These are phyloP conservation scores for Solanum ossicruentum DNA, from an alignment of 257 asterid genomes.

Conservation along the genomic window DNA sequence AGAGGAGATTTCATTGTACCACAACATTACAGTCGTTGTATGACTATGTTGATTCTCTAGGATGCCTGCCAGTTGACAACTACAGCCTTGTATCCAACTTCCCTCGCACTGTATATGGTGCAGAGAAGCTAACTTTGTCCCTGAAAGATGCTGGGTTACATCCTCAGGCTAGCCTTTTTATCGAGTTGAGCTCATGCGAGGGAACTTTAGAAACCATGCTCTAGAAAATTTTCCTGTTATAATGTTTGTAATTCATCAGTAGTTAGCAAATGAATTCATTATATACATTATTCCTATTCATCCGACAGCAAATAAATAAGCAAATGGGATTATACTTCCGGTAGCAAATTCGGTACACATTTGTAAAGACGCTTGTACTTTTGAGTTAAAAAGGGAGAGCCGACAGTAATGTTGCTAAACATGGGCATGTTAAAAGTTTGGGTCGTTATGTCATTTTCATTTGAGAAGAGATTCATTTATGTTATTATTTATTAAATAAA, in stretches of 20 bases:
- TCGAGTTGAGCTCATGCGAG: constrained; percentile 47
- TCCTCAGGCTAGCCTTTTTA: constrained; percentile 94
- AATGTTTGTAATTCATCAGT: not conserved
- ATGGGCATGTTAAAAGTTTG: too few species aligned
- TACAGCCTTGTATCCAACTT: constrained; percentile 78
- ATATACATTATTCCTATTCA: not conserved
- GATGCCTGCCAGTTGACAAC: constrained; percentile 47
- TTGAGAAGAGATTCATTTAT: too few species aligned
- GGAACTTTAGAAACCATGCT: not conserved
- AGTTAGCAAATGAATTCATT: not conserved
- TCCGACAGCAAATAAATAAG: not conserved
- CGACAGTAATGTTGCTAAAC: not conserved
- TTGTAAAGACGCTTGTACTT: not conserved
- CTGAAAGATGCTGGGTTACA: constrained; percentile 86
- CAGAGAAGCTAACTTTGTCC: constrained; percentile 42
- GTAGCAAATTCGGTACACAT: not conserved
- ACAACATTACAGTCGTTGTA: constrained; percentile 45
- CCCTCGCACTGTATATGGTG: constrained; percentile 75
- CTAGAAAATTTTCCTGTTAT: not conserved
- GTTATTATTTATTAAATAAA: too few species aligned
- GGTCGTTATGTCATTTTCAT: too few species aligned
- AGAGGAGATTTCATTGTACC: constrained; percentile 62
- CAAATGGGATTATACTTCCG: not conserved
- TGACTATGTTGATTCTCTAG: constrained; percentile 85
- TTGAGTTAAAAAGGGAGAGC: not conserved